Base-by-base conservation (phyloP, 2,329 filamentous ascomycete species). In the Clarireedia paspali region DNA sequence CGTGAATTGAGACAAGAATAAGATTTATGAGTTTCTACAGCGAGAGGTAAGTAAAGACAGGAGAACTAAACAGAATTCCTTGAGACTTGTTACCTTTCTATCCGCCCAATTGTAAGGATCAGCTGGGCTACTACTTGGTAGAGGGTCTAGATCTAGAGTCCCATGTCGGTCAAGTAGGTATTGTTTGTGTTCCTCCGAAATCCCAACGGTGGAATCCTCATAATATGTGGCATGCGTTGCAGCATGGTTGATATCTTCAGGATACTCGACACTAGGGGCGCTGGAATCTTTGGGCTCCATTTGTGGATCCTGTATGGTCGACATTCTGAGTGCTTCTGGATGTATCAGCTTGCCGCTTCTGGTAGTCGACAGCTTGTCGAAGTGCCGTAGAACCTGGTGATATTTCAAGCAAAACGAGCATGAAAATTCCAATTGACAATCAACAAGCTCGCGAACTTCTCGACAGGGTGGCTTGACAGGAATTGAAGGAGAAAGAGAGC, bases 81-180 rank as follows among this genome's bases (percentile, higher is more conserved):
- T 34, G 12, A 12, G 12, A 4, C 30, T 34, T 34, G 10, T 9
- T 62, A 74, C 74, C 70, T 78, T 78, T 74, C 75, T 78, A 9
- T 59, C 63, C 3, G 76, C 72, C 77, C 77, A 81, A 59, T 81
- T 81, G 63, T 77, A 79, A 1, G 78, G 78, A 64, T 81, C 78
- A 5, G 74, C 75, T 5, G 44, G 49, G 3, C 49, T 52, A 5
- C n/a, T 17, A 30, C 49, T 40, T 10, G 57, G 57, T 15, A 59
- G 6, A n/a, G 57, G 57, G 53, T 59, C 57, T 36, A 59, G 9
- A 30, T 59, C 49, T 14, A 57, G 40, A 40, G 46, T 59, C 9
- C 57, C 55, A 57, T 59, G 57, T 47, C 50, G 55, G 15, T 24
- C 12, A 15, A 59, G 49, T 26, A 59, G 42, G 23, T 59, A 59